Conservation (phyloP, 768 basidiomycete genomes). For the Pilatotrama ljubarskyi region DNA sequence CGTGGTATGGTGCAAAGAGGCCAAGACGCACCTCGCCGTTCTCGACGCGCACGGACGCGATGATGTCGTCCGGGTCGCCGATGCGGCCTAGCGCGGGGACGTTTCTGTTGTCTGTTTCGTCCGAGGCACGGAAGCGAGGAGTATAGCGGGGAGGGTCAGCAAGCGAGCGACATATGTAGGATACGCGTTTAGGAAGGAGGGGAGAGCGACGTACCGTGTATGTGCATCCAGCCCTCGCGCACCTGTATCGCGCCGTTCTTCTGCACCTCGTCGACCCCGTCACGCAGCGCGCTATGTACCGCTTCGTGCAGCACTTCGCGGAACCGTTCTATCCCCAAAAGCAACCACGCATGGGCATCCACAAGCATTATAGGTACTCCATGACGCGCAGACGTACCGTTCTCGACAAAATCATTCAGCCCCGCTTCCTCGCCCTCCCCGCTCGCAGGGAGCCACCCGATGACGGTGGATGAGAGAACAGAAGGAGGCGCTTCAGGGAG, state of each 20-base stretch:
- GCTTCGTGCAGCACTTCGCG: constrained; percentile 59
- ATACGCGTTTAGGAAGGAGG: neutral
- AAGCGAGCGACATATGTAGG: neutral
- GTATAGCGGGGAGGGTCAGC: neutral
- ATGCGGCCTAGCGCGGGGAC: constrained; percentile 73
- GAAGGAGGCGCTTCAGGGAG: constrained; percentile 45
- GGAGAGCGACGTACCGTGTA: constrained; percentile 47
- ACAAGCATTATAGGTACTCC: too few relatives aligned
- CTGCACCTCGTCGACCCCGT: constrained; percentile 66
- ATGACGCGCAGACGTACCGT: constrained; percentile 54
- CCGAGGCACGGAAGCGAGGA: neutral
- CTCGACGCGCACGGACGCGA: constrained; percentile 72
- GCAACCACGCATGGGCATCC: too few relatives aligned
- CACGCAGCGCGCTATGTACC: constrained; percentile 44
- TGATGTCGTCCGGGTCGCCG: constrained; percentile 83
- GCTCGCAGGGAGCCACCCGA: constrained; percentile 71
- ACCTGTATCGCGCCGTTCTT: constrained; percentile 63
- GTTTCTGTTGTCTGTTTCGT: constrained; percentile 62
- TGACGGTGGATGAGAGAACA: constrained; percentile 49
- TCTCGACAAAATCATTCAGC: constrained; percentile 71
- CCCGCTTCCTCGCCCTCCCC: constrained; percentile 44
- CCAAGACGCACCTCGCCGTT: constrained; percentile 54
- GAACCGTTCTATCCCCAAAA: constrained; percentile 51
- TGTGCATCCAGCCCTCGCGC: constrained; percentile 85
- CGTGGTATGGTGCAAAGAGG: neutral